These are phyloP conservation scores for Suillus hirtellus DNA, from an alignment of 768 basidiomycete species.

Conservation along the genomic window DNA sequence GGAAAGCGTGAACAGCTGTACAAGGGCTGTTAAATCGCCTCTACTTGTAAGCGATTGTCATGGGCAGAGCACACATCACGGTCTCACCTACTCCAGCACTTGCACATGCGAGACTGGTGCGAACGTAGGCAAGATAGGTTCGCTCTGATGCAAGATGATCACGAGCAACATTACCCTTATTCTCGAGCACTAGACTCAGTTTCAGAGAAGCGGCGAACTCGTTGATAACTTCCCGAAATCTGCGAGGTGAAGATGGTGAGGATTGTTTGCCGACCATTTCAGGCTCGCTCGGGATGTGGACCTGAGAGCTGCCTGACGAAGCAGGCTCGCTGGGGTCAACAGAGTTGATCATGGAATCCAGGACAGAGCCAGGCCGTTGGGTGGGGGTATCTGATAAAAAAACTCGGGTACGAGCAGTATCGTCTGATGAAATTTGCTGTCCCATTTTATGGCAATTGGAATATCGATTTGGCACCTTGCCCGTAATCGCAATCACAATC, in stretches of 20 bases:
- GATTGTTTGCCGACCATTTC: not conserved
- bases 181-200: conserved; percentile 45
- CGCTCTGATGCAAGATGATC: conserved; percentile 66
- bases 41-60: conserved; percentile 1
- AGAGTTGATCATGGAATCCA: not conserved
- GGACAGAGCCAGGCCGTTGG: not conserved
- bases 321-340: not conserved
- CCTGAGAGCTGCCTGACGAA: not conserved
- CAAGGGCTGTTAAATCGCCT: conserved; percentile 42
- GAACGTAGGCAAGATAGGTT: conserved; percentile 62
- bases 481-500: not conserved
- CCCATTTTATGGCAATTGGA: conserved; percentile 1
- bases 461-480: not conserved
- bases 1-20: conserved; percentile 52
- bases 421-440: conserved; percentile 4
- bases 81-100: conserved; percentile 58
- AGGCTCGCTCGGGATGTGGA: not conserved
- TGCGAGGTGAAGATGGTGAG: not conserved
- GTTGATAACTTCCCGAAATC: conserved; percentile 6
- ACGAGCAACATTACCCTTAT: conserved; percentile 61
- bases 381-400: not conserved
- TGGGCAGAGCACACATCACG: not conserved
- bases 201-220: conserved; percentile 13
- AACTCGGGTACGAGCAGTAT: not conserved
- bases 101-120: conserved; percentile 62